Percentiles rank a stretch among this genome's conserved stretches.
phyloP scores from a whole-genome alignment of 257 asterid species.

The Gardenia jasminoides region DNA sequence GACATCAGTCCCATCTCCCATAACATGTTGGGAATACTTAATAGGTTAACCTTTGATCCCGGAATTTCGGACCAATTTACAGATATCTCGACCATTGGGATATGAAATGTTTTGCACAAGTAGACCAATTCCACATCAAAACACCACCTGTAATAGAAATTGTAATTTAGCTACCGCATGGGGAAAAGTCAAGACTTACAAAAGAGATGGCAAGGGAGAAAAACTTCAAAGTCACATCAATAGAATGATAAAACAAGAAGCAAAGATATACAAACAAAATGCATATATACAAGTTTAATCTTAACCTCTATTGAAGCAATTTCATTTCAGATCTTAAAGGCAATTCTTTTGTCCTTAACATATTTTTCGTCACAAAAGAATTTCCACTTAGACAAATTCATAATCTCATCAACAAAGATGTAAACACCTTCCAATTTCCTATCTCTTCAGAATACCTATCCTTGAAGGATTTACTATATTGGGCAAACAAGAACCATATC shows the following conservation, averaged over 20 bases:
- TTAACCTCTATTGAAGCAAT: not conserved
- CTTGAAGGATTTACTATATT: not conserved
- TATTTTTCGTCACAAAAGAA: not conserved
- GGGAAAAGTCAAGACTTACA: not conserved
- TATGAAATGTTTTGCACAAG: conserved; percentile 27
- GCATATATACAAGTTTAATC: not conserved
- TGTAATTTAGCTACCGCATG: not conserved
- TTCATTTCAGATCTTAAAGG: not conserved
- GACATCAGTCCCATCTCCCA: conserved; percentile 97
- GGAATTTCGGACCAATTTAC: conserved; percentile 93
- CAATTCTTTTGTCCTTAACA: not conserved
- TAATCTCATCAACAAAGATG: not conserved
- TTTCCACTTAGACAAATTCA: not conserved
- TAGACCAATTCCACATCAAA: conserved; percentile 91
- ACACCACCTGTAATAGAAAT: conserved; percentile 71
- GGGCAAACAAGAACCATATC: not conserved
- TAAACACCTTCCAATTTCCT: not conserved
- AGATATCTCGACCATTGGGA: conserved; percentile 81
- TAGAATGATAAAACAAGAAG: not conserved
- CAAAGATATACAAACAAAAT: not conserved
- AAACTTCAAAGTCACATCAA: not conserved
- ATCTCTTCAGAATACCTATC: not conserved
- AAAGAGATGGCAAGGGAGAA: not conserved
- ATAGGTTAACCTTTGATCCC: conserved; percentile 80
- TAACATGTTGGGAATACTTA: conserved; percentile 91